Base-by-base conservation (phyloP, 2,329 filamentous ascomycete species). In the Sarocladiaceae sp. region DNA sequence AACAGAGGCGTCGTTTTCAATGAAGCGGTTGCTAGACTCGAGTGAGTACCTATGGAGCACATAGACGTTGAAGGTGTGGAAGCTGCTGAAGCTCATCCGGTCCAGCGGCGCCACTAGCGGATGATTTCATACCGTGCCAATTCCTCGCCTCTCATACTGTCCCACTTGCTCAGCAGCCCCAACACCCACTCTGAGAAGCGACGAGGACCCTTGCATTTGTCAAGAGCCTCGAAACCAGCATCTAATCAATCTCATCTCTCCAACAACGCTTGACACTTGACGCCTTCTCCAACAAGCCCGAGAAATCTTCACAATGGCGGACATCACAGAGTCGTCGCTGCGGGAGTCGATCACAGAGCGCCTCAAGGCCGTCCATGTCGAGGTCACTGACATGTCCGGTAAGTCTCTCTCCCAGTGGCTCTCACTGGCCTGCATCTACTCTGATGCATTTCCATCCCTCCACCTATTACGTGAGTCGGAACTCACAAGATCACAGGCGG, bases 321-420 rank as follows among this genome's bases (percentile, higher is more conserved):
- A 76, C 50, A 82, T 95, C 57, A 91, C 88, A 33, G 82, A 88
- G 48, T 80, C 81, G 29, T 76, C 73, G 40, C 73, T 97, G 45
- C 81, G 76, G 58, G 68, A 70, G 33, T 85, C 83, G 48, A 74
- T 96, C 53, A 75, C 72, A 29, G 70, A 83, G 54, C 80, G 82
- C 51, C 72, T 96, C 45, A 74, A 80, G 46, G 88, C 89, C 18
- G 73, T 75, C 21, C 79, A 94, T 67, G 88, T 95, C 51, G 83
- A 93, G 57, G 88, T 96, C 54, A 85, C 87, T 51, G 91, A 97
- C 67, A 81, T 95, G 73, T 95, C 89, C 51, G 91, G 90, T 95
- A 77, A 47, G 71, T 61, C 16, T 15, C 29, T 45, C 45, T 40
- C n/a, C n/a, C n/a, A n/a, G n/a, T n/a, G n/a, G n/a, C n/a, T n/a